phyloP scores from a whole-genome alignment of 1,284 basidiomycete species.

The Rhodofomes roseus region DNA sequence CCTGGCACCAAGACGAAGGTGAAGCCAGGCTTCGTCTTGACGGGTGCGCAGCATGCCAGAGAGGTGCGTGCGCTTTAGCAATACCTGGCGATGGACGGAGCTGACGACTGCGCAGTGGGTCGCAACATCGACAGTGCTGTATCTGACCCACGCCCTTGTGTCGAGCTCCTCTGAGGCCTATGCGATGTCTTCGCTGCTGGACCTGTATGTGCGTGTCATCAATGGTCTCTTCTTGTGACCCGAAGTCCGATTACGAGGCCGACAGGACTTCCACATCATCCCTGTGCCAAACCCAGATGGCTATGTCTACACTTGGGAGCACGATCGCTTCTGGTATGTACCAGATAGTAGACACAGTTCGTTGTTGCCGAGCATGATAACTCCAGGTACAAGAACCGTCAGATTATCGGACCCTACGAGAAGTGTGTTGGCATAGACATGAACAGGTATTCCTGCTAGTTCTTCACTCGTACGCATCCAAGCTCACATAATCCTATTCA shows the following conservation, averaged over 20 bases:
- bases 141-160: conserved; percentile 69
- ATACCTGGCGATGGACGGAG: background rate
- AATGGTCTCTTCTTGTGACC: background rate
- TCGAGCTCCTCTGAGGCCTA: conserved; percentile 43
- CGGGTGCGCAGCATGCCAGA: conserved; percentile 76
- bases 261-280: conserved; percentile 70
- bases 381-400: conserved; percentile 75
- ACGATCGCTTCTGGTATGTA: conserved; percentile 66
- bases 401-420: conserved; percentile 44
- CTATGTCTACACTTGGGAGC: conserved; percentile 57
- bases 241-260: background rate
- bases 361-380: background rate
- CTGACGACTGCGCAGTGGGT: conserved; percentile 62
- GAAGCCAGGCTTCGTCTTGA: conserved; percentile 62
- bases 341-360: background rate
- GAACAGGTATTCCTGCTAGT: conserved; percentile 46
- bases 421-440: conserved; percentile 75
- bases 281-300: conserved; percentile 85
- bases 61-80: conserved; percentile 11
- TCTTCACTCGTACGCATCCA: background rate
- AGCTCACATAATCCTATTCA: conserved; percentile 7
- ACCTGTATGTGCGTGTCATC: conserved; percentile 43
- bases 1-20: conserved; percentile 13
- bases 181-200: conserved; percentile 48
- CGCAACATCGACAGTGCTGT: conserved; percentile 70